These are phyloP conservation scores for Paratrimastix pyriformis DNA, from an alignment of 78 protist species.

Conservation along the genomic window DNA sequence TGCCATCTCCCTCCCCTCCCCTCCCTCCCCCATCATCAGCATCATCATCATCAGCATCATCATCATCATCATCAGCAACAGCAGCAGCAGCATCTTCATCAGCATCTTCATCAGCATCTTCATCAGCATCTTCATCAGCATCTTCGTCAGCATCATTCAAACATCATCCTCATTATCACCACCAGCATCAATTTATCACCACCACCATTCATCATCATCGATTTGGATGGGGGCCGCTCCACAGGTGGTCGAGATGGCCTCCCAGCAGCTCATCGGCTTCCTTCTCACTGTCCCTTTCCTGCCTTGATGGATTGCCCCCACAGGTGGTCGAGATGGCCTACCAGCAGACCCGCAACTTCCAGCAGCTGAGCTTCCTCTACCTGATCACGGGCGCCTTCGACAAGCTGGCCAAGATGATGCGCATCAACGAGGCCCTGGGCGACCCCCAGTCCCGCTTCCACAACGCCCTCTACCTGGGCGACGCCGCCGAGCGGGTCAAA, in stretches of 20 bases:
- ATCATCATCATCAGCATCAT: too few relatives aligned
- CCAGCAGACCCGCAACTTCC: constrained; percentile 64
- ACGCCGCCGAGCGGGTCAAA: constrained; percentile 61
- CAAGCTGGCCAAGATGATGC: constrained; percentile 74
- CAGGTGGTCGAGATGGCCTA: constrained; percentile 81
- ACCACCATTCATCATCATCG: too few relatives aligned
- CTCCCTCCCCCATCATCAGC: too few relatives aligned
- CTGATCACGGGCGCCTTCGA: constrained; percentile 81
- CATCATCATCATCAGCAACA: too few relatives aligned
- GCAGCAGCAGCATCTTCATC: too few relatives aligned
- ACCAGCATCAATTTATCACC: not conserved
- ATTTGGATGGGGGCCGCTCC: too few relatives aligned
- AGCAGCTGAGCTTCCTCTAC: constrained; percentile 81
- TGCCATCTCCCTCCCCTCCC: too few relatives aligned
- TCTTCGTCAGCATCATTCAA: too few relatives aligned
- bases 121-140: too few relatives aligned
- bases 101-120: too few relatives aligned
- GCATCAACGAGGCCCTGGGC: constrained; percentile 57
- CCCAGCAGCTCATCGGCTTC: not conserved
- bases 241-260: constrained; percentile 9
- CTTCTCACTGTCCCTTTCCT: not conserved
- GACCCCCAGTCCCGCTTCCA: constrained; percentile 53
- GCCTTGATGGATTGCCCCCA: not conserved
- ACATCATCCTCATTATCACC: not conserved
- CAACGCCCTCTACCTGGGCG: constrained; percentile 78